phyloP scores from a whole-genome alignment of 2,329 filamentous ascomycete genomes.

The Phialocephala subalpina region DNA sequence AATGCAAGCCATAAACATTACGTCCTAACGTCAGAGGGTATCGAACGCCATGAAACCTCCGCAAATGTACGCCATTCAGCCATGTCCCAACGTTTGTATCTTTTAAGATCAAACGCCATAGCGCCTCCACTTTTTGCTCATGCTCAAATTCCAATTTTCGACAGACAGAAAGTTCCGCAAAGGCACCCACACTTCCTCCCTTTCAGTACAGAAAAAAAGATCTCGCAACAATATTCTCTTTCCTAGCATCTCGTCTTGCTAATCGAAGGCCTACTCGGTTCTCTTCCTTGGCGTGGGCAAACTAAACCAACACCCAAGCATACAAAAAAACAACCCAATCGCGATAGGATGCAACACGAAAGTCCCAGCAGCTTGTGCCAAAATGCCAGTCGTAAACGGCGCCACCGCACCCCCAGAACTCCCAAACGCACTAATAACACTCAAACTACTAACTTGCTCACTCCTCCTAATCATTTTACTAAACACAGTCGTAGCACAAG shows the following conservation, averaged over 20 bases:
- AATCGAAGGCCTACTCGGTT: slow-evolving; percentile 56
- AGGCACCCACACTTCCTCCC: too few species aligned
- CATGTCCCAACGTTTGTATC: slow-evolving; percentile 36
- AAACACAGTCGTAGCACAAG: slow-evolving; percentile 73
- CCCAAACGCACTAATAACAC: slow-evolving; percentile 74
- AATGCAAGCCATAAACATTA: slow-evolving; percentile 22
- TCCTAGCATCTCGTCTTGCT: too few species aligned
- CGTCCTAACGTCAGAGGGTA: slow-evolving; percentile 31
- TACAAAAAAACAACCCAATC: slow-evolving; percentile 68
- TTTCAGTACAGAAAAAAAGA: too few species aligned
- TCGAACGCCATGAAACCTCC: slow-evolving; percentile 31
- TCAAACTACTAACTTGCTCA: slow-evolving; percentile 69
- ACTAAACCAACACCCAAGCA: slow-evolving; percentile 71
- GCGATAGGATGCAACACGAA: slow-evolving; percentile 64
- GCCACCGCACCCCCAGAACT: slow-evolving; percentile 73
- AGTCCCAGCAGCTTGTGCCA: slow-evolving; percentile 55
- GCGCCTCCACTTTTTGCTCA: slow-evolving; percentile 29
- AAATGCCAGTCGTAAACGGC: slow-evolving; percentile 57
- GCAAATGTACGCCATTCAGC: slow-evolving; percentile 24
- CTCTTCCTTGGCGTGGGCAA: slow-evolving; percentile 66
- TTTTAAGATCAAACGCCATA: slow-evolving; percentile 35
- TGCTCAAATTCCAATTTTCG: not conserved
- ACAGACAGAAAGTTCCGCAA: too few species aligned
- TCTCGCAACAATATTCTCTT: too few species aligned
- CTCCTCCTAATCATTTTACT: slow-evolving; percentile 64